These are phyloP conservation scores for Neospora caninum DNA, from an alignment of 169 alveolate species.

Conservation along the genomic window DNA sequence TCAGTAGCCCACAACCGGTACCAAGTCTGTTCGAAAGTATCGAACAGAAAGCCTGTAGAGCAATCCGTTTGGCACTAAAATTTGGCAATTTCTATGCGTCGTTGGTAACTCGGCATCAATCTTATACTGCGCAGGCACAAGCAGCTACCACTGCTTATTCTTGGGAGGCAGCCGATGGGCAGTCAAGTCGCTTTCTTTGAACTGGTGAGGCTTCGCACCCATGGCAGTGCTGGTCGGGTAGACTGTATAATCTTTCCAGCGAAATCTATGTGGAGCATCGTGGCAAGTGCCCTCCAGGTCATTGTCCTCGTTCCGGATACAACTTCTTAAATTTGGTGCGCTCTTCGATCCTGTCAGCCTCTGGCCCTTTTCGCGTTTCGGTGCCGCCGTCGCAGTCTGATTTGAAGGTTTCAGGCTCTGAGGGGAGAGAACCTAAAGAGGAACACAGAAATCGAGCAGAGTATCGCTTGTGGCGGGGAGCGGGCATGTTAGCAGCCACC, in stretches of 20 bases:
- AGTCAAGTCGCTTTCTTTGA: neutral
- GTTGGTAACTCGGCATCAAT: too few species aligned
- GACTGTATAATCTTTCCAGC: neutral
- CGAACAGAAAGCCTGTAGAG: too few species aligned
- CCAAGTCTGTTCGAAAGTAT: too few species aligned
- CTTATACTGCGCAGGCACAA: too few species aligned
- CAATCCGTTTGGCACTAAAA: too few species aligned
- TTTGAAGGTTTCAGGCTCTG: neutral
- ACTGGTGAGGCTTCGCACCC: slow-evolving; percentile 11
- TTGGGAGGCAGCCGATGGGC: neutral
- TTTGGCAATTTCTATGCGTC: too few species aligned
- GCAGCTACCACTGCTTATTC: neutral
- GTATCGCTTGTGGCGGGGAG: neutral
- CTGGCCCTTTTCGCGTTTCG: neutral
- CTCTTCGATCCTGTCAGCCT: slow-evolving; percentile 21
- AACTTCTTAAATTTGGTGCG: neutral
- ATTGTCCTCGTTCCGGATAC: neutral
- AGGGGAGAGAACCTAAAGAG: neutral
- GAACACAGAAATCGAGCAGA: neutral
- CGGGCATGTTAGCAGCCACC: neutral
- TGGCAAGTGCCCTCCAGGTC: neutral
- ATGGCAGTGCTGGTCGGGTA: slow-evolving; percentile 22
- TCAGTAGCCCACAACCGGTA: too few species aligned
- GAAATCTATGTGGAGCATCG: neutral
- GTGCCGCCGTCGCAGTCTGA: neutral